Base-by-base conservation (phyloP, 352 stramenopile species). In the Globisporangium solare region DNA sequence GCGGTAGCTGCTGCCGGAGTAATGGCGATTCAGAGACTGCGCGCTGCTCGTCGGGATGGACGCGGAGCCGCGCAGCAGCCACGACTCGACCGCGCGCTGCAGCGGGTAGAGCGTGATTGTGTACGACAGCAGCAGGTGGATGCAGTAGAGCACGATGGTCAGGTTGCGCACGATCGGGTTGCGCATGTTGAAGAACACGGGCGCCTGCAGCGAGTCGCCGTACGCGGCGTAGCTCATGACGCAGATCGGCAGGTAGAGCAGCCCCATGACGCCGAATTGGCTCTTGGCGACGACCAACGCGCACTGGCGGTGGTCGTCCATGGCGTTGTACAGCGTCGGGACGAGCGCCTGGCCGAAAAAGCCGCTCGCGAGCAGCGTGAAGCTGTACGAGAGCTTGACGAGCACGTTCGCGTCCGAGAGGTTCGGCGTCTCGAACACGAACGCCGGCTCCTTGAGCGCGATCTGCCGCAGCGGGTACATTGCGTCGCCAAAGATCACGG, bases 401-500 rank as follows among this genome's bases (percentile, higher is more conserved):
- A 74, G 63, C 37, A 86, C 56, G 32, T 73, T 73, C 53, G 77
- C 66, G 32, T 68, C 47, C 20, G 73, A 75, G 4, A 89, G 72
- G 43, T 92, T 77, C 0, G 82, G 79, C 42, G 77, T 88, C 49
- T 70, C 71, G 51, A 90, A 88, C 40, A 80, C 65, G 53, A 89
- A 89, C 49, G 76, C 64, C 14, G 77, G 73, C 51, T 86, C 60
- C 17, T 79, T 69, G 18, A 84, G 52, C 24, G 77, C 71, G 65
- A 92, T 89, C 49, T 89, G 73, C 67, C 83, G 89, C 20, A 89
- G 72, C 32, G 82, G 82, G 47, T 89, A 92, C 79, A 89, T 89
- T 54, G 82, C 82, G 59, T 92, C 82, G 43, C 82, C 82, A 32
- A 92, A 74, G 71, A 92, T 92, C 48, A 92, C 67, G 35, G 76